Evolutionary conservation across 345 rosid genomes (phyloP), one percentile per base, ranked within the genome.

Genomic region (Adansonia digitata): DNA sequence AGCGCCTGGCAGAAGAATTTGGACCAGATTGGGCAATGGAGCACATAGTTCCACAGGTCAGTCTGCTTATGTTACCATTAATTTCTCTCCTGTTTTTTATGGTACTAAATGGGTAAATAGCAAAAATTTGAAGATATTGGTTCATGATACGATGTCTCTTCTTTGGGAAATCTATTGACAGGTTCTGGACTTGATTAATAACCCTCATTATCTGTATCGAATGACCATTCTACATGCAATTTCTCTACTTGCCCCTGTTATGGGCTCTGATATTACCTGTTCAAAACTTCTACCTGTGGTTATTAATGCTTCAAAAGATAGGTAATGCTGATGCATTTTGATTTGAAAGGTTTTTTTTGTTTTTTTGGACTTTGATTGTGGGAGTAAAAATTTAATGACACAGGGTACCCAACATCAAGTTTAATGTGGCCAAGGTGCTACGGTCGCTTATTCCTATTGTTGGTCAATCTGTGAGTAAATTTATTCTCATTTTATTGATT

Each of bases 21-120:
- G 97, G 98, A 45, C 92, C 97, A 64, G 95, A 94, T 22, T 94
- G 98, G 97, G 95, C 97, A 78, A 92, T 94, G 97, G 91, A 88
- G 81, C 97, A 94, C 83, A 92, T 92, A 80, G 90, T 94, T 82
- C 95, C 97, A 60, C 97, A 89, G 95, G 98, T 94, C 75, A 61
- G 79, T 80, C 43, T 75, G 20, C 74, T 66, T n/a, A 52, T 18
- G 42, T 71, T 37, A 5, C 49, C 7, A 17, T 24, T 69, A 13
- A 63, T 63, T 69, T 64, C n/a, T 5, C 8, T 42, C 18, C 17
- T 40, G 24, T 20, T 13, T 24, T 14, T 73, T 13, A 31, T 31
- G 3, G 3, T 6, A 20, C 51, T 37, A 22, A 52, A 61, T 43
- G 8, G 24, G 29, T 34, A 65, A 7, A 43, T 14, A 43, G 52